Percentiles rank a stretch among this genome's conserved stretches.
Evolutionary conservation across 306 rosid species (phyloP).

Genomic region (Cicer pinnatifidum): DNA sequence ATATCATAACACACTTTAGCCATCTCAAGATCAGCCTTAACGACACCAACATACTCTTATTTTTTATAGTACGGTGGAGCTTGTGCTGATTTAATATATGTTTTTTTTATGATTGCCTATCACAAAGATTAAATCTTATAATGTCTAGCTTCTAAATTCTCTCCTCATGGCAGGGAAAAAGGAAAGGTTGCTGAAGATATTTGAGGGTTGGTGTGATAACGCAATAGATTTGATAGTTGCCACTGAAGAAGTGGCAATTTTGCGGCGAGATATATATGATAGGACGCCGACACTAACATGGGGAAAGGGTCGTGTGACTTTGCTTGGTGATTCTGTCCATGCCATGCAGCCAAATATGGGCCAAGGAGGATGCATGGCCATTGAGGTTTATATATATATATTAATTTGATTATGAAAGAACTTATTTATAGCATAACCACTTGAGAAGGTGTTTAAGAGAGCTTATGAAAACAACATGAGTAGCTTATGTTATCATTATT

Average conservation of each 20-base stretch:
- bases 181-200: conserved; percentile 74
- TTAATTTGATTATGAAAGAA: too few relatives aligned
- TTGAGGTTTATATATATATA: conserved; percentile 57
- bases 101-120: too few relatives aligned
- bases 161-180: conserved; percentile 63
- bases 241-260: conserved; percentile 85
- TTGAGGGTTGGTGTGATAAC: conserved; percentile 95
- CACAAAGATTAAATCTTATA: too few relatives aligned
- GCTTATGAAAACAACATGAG: too few relatives aligned
- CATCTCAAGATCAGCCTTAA: not conserved
- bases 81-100: too few relatives aligned
- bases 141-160: too few relatives aligned
- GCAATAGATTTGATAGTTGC: conserved; percentile 76
- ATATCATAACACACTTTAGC: not conserved
- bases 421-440: too few relatives aligned
- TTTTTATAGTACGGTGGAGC: too few relatives aligned
- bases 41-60: not conserved
- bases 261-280: conserved; percentile 92
- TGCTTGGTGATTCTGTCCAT: conserved; percentile 97
- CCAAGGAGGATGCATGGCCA: conserved; percentile 99
- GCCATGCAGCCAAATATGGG: conserved; percentile 99
- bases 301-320: conserved; percentile 92
- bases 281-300: conserved; percentile 76
- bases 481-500: conserved; percentile 38
- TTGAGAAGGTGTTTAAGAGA: too few relatives aligned